phyloP scores from a whole-genome alignment of 2,329 filamentous ascomycete genomes.

The Fusarium sacchari region DNA sequence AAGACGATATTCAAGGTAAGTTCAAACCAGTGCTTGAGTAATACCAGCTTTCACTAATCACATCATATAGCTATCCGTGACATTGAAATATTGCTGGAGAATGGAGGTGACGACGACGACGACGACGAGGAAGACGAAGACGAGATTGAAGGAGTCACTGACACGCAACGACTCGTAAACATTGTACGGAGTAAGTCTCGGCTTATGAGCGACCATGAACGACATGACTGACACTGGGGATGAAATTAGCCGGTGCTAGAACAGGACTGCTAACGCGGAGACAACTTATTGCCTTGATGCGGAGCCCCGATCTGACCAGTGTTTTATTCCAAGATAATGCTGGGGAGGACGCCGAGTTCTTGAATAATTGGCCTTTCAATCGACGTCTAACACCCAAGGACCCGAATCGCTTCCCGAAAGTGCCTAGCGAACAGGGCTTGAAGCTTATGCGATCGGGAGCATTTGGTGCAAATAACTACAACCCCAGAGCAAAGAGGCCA shows the following conservation, averaged over 20 bases:
- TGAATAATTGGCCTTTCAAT: conserved; percentile 57
- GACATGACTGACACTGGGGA: conserved; percentile 15
- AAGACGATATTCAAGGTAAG: conserved; percentile 40
- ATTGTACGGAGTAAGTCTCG: conserved; percentile 45
- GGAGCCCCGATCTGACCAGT: conserved; percentile 51
- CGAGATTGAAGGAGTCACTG: conserved; percentile 41
- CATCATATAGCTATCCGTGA: conserved; percentile 16
- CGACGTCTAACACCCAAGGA: conserved; percentile 56
- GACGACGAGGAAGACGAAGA: conserved; percentile 37
- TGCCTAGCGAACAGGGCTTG: conserved; percentile 80
- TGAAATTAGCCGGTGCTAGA: conserved; percentile 37
- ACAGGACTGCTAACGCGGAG: conserved; percentile 47
- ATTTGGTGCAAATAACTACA: conserved; percentile 76
- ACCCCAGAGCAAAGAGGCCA: conserved; percentile 64
- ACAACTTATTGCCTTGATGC: conserved; percentile 55
- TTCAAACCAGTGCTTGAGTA: neutral
- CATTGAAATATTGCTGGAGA: conserved; percentile 32
- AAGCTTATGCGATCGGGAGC: conserved; percentile 83
- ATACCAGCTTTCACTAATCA: neutral
- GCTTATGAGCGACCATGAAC: neutral
- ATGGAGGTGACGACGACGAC: conserved; percentile 35
- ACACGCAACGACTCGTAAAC: conserved; percentile 46
- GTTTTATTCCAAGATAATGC: conserved; percentile 51
- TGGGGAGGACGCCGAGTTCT: conserved; percentile 49
- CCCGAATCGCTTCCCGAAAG: conserved; percentile 76